Percentiles rank a stretch among this genome's conserved stretches.
These are phyloP conservation scores for Trichophyton verrucosum DNA, from an alignment of 2,329 filamentous ascomycete species.

Conservation along the genomic window DNA sequence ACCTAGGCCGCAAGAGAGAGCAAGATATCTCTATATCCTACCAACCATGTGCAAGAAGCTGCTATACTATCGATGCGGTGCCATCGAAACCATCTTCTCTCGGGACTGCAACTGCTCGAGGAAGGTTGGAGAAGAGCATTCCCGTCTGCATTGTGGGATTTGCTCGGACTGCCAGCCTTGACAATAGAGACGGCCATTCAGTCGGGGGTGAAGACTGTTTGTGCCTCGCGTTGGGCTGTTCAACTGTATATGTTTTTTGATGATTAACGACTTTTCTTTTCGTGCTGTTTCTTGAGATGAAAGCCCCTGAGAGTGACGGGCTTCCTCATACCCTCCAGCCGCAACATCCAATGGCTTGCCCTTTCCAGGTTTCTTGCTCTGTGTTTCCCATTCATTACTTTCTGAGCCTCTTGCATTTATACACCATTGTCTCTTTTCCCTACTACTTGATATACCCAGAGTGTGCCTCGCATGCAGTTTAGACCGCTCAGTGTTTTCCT, in stretches of 20 bases:
- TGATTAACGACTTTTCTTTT: not conserved
- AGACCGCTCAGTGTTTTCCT: not conserved
- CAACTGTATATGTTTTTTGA: not conserved
- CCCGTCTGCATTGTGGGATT: constrained; percentile 13
- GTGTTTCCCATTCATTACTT: not conserved
- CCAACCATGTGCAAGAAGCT: constrained; percentile 14
- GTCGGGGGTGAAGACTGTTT: not conserved
- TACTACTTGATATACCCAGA: not conserved
- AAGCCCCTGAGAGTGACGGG: not conserved
- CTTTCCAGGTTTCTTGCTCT: not conserved
- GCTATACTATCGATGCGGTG: constrained; percentile 14
- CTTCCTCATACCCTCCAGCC: not conserved
- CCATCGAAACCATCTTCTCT: constrained; percentile 15
- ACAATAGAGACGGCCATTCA: not conserved
- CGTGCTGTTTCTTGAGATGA: not conserved
- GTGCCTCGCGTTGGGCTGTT: not conserved
- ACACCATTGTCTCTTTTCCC: not conserved
- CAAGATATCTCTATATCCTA: not conserved
- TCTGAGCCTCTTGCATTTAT: not conserved
- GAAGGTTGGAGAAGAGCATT: constrained; percentile 10
- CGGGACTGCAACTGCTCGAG: constrained; percentile 10
- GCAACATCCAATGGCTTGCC: not conserved
- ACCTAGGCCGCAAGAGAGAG: not conserved
- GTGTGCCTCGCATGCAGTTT: not conserved
- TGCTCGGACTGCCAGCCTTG: constrained; percentile 11